phyloP scores from a whole-genome alignment of 2,329 filamentous ascomycete genomes.

The Colletotrichum sp. region DNA sequence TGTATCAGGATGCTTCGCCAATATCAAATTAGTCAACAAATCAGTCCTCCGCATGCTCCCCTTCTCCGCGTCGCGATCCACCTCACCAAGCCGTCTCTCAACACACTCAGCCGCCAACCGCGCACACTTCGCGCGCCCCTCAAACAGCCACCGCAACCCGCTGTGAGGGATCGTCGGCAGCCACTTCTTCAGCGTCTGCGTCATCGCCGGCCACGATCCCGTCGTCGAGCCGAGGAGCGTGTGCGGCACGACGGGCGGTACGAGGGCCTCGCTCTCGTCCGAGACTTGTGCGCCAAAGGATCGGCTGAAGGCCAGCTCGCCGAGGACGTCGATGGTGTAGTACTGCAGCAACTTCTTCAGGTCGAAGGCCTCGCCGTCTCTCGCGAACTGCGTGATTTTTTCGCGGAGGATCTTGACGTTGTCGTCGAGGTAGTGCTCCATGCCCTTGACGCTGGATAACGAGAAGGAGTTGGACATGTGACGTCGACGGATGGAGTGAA shows the following conservation, averaged over 20 bases:
- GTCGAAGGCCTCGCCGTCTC: slow-evolving; percentile 27
- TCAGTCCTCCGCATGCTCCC: slow-evolving; percentile 29
- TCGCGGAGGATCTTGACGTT: slow-evolving; percentile 32
- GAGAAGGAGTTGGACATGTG: slow-evolving; percentile 13
- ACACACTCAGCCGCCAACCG: slow-evolving; percentile 25
- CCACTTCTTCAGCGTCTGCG: slow-evolving; percentile 28
- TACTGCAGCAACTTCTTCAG: slow-evolving; percentile 33
- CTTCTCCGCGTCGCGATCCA: not conserved
- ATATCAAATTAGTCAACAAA: slow-evolving; percentile 39
- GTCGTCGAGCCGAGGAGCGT: slow-evolving; percentile 33
- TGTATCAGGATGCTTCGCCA: slow-evolving; percentile 38
- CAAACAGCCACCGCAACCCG: slow-evolving; percentile 25
- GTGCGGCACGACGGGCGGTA: slow-evolving; percentile 37
- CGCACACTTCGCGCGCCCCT: slow-evolving; percentile 25
- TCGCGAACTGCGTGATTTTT: slow-evolving; percentile 22
- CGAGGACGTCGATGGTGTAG: slow-evolving; percentile 30
- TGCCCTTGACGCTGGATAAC: slow-evolving; percentile 31
- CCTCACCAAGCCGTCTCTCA: slow-evolving; percentile 3
- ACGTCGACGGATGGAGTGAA: not conserved
- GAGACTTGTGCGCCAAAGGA: slow-evolving; percentile 32
- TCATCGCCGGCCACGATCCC: slow-evolving; percentile 31
- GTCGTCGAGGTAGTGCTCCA: slow-evolving; percentile 36
- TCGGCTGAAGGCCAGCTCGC: slow-evolving; percentile 35
- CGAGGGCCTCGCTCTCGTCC: slow-evolving; percentile 27
- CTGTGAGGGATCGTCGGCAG: slow-evolving; percentile 25